Conservation (phyloP, 768 basidiomycete species). For the Podaxis sp. region DNA sequence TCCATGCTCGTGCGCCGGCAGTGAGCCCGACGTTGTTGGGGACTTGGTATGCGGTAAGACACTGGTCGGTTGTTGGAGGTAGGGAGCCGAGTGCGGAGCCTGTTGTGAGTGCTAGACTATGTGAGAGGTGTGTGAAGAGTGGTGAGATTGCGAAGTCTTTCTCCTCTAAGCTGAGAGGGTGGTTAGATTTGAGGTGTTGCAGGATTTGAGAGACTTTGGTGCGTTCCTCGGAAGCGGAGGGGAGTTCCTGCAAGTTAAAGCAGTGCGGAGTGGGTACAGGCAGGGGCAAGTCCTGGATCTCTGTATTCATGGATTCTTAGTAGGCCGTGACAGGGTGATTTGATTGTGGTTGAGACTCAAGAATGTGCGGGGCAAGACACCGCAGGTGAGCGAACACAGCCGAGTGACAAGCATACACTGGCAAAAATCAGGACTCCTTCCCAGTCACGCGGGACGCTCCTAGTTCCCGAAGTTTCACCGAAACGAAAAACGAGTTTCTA, state of each 20-base stretch:
- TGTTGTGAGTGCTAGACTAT: conserved; percentile 56
- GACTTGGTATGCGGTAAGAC: conserved; percentile 50
- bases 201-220: conserved; percentile 28
- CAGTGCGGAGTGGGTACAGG: conserved; percentile 34
- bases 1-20: conserved; percentile 64
- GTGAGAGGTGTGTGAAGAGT: conserved; percentile 44
- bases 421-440: too few relatives aligned
- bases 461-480: too few relatives aligned
- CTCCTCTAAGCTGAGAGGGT: background rate
- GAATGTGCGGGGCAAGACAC: too few relatives aligned
- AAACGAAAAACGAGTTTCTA: too few relatives aligned
- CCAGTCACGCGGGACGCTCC: too few relatives aligned
- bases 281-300: background rate
- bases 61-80: conserved; percentile 49
- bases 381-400: too few relatives aligned
- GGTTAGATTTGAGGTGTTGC: background rate
- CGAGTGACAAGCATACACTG: too few relatives aligned
- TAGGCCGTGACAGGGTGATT: background rate
- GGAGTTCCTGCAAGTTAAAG: conserved; percentile 43
- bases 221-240: conserved; percentile 38
- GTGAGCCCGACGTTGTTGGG: conserved; percentile 52
- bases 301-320: background rate
- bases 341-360: too few relatives aligned
- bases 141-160: conserved; percentile 21
- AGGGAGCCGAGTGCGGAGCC: conserved; percentile 56